Percentiles rank a stretch among this genome's conserved stretches.
These are phyloP conservation scores for Phytophthora crassamura DNA, from an alignment of 352 stramenopile genomes.

Conservation along the genomic window DNA sequence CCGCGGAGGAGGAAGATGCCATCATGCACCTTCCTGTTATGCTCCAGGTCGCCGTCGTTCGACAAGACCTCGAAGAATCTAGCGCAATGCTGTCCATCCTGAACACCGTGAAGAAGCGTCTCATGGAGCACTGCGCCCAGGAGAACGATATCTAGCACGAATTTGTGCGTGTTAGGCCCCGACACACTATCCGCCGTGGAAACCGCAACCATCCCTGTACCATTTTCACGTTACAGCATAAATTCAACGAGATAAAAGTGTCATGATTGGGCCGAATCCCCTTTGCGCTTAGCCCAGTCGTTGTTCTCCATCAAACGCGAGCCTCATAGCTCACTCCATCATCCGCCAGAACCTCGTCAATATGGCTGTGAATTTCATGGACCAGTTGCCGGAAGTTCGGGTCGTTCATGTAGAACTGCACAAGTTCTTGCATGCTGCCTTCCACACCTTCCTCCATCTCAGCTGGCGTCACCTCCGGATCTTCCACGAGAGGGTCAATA, in stretches of 20 bases:
- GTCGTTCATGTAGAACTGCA: slow-evolving; percentile 40
- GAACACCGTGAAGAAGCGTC: slow-evolving; percentile 71
- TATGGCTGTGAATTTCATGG: slow-evolving; percentile 45
- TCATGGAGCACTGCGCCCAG: slow-evolving; percentile 62
- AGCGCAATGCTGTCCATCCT: slow-evolving; percentile 81
- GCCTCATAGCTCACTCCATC: slow-evolving; percentile 5
- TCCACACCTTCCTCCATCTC: neutral
- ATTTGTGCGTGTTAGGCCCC: neutral
- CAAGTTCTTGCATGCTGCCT: slow-evolving; percentile 30
- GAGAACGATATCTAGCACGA: slow-evolving; percentile 54
- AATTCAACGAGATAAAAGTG: slow-evolving; percentile 14
- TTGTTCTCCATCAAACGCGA: slow-evolving; percentile 1
- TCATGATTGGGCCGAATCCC: slow-evolving; percentile 1
- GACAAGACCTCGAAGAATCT: slow-evolving; percentile 73
- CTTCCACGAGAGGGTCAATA: slow-evolving; percentile 54
- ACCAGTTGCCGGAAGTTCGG: slow-evolving; percentile 43
- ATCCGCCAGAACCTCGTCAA: slow-evolving; percentile 27
- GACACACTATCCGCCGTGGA: neutral
- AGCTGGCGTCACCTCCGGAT: neutral
- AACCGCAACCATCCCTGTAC: slow-evolving; percentile 4
- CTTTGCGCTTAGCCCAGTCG: too few species aligned
- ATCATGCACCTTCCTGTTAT: slow-evolving; percentile 92
- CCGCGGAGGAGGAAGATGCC: slow-evolving; percentile 86
- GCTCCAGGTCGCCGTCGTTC: slow-evolving; percentile 80
- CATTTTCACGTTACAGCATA: slow-evolving; percentile 15